Base-by-base conservation (phyloP, 2,329 filamentous ascomycete genomes). In the Xylaria sp. region DNA sequence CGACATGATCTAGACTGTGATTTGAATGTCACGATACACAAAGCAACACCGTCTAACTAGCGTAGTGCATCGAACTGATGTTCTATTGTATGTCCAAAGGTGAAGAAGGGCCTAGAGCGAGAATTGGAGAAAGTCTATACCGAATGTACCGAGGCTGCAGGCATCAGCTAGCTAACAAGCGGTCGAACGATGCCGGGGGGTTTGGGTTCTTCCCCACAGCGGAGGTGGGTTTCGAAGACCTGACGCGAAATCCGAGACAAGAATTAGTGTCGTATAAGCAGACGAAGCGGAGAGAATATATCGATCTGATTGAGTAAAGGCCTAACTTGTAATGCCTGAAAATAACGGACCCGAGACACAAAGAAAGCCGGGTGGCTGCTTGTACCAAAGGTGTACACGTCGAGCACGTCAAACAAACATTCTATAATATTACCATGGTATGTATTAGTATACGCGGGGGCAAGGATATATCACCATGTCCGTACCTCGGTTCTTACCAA, bases 1-100 rank as follows among this genome's bases (percentile, higher is more conserved):
- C 20, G 67, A 60, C 67, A 69, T 69, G 51, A 15, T 28, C 12
- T 28, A 28, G 28, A 39, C 5, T 51, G 23, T 10, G 23, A 34
- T 50, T 23, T 46, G 34, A 15, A 7, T 34, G 6, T 25, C 52
- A 46, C 31, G 9, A 23, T 18, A 63, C n/a, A 25, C 41, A 37
- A 18, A 25, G 2, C 51, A 34, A 25, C n/a, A 41, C 31, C 20
- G 23, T 6, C 25, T 8, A 23, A 5, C 25, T 8, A 23, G 5
- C 51, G 12, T 20, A 3, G 28, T n/a, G 31, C 20, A 8, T 37
- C 18, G 23, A 6, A 28, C 41, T 3, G 15, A 46, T 18, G 41
- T 6, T 41, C 13, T 15, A 18, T 46, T n/a, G 18, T 7, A 6
- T 44, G 13, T 44, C 2, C 25, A 18, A 46, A 23, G 18, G 12